These are phyloP conservation scores for Lachnellula hyalina DNA, from an alignment of 2,329 filamentous ascomycete species.

Conservation along the genomic window DNA sequence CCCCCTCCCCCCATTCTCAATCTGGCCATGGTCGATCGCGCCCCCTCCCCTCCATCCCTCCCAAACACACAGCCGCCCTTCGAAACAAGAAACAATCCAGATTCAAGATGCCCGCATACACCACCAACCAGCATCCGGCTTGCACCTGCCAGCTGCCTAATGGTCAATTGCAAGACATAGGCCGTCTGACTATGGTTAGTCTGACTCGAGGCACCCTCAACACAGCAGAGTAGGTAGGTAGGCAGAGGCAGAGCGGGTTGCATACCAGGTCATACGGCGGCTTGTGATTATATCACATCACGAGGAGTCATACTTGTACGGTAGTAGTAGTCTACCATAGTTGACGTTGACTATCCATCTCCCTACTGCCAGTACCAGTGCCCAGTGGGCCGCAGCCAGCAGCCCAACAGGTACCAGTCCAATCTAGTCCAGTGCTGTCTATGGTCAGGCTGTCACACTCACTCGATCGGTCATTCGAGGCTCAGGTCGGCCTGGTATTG, in stretches of 20 bases:
- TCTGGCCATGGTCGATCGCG: background rate
- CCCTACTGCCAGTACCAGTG: background rate
- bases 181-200: background rate
- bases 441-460: too few species aligned
- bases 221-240: background rate
- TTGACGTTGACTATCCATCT: constrained; percentile 3
- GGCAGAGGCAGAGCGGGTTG: constrained; percentile 6
- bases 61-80: background rate
- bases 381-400: constrained; percentile 6
- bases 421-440: too few species aligned
- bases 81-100: background rate
- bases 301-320: constrained; percentile 17
- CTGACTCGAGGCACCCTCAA: background rate
- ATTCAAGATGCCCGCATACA: background rate
- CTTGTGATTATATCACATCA: constrained; percentile 13
- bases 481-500: too few species aligned
- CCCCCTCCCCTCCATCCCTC: background rate
- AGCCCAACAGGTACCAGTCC: background rate
- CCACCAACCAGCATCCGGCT: background rate
- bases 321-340: too few species aligned
- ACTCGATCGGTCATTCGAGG: too few species aligned
- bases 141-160: background rate
- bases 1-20: too few species aligned
- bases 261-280: constrained; percentile 19
- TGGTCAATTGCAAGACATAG: background rate